phyloP scores from a whole-genome alignment of 768 basidiomycete genomes.

The Mycena kentingensis region DNA sequence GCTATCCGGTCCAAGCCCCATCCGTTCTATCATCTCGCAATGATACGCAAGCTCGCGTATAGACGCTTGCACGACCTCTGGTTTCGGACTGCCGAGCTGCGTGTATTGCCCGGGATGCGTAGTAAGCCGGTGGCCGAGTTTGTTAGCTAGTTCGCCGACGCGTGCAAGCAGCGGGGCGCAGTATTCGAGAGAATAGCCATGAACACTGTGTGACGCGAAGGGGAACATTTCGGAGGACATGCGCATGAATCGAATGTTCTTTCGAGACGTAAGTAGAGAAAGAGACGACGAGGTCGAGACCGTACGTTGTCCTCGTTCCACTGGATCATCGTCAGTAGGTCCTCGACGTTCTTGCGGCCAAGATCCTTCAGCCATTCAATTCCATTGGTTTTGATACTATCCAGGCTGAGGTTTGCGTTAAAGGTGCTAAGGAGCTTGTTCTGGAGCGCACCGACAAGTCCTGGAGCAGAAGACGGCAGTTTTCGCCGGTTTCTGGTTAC shows the following conservation, averaged over 20 bases:
- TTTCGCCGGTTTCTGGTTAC: conserved; percentile 64
- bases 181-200: conserved; percentile 83
- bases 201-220: conserved; percentile 77
- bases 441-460: conserved; percentile 63
- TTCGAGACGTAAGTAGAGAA: conserved; percentile 2
- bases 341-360: conserved; percentile 72
- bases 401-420: conserved; percentile 50
- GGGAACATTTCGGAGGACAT: conserved; percentile 93
- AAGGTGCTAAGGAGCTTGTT: no score
- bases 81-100: conserved; percentile 77
- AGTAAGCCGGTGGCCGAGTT: conserved; percentile 78
- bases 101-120: conserved; percentile 89
- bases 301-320: conserved; percentile 88
- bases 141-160: conserved; percentile 67
- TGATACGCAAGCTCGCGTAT: conserved; percentile 86
- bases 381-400: conserved; percentile 79
- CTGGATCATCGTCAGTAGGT: conserved; percentile 72
- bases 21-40: conserved; percentile 81
- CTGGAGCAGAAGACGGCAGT: conserved; percentile 76
- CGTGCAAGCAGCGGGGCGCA: conserved; percentile 55
- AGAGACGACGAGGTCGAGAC: not conserved
- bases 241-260: conserved; percentile 84
- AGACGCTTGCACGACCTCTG: conserved; percentile 72
- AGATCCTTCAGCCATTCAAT: conserved; percentile 82
- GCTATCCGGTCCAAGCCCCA: conserved; percentile 80